Conservation (phyloP, 257 asterid species). For the Ehretia macrophylla region DNA sequence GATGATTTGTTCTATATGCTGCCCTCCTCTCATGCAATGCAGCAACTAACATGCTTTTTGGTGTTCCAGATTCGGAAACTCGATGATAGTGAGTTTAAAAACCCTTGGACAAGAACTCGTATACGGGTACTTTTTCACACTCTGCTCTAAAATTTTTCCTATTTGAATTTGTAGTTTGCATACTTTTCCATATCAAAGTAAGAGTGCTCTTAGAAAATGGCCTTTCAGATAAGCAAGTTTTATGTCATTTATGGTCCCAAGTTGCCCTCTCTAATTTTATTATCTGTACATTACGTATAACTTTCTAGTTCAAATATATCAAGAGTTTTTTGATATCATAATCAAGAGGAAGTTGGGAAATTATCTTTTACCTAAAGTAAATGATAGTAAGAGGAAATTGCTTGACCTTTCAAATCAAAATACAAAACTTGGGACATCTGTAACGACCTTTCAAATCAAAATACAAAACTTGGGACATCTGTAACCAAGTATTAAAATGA, state of each 20-base stretch:
- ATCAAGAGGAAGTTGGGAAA: not conserved
- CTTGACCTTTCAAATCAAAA: too few relatives aligned
- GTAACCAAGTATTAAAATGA: too few relatives aligned
- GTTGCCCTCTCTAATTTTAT: too few relatives aligned
- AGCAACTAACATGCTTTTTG: constrained; percentile 4
- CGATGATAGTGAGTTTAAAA: constrained; percentile 89
- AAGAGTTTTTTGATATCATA: too few relatives aligned
- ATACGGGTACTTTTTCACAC: constrained; percentile 55
- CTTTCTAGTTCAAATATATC: too few relatives aligned
- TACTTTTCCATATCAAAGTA: not conserved
- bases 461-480: too few relatives aligned
- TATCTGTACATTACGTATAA: too few relatives aligned
- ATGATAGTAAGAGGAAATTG: too few relatives aligned
- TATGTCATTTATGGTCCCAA: too few relatives aligned
- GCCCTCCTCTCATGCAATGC: not conserved
- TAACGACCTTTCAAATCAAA: too few relatives aligned
- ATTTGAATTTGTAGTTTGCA: not conserved
- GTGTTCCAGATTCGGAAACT: constrained; percentile 78
- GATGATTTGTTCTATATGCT: not conserved
- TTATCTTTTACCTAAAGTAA: not conserved
- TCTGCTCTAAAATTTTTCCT: not conserved
- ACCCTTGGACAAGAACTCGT: constrained; percentile 93
- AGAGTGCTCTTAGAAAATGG: not conserved
- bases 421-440: too few relatives aligned
- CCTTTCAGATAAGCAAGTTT: too few relatives aligned